A percentile compares a stretch with the other conserved stretches of the same genome.
phyloP scores from a whole-genome alignment of 345 rosid species.

The Citrus hindsii region DNA sequence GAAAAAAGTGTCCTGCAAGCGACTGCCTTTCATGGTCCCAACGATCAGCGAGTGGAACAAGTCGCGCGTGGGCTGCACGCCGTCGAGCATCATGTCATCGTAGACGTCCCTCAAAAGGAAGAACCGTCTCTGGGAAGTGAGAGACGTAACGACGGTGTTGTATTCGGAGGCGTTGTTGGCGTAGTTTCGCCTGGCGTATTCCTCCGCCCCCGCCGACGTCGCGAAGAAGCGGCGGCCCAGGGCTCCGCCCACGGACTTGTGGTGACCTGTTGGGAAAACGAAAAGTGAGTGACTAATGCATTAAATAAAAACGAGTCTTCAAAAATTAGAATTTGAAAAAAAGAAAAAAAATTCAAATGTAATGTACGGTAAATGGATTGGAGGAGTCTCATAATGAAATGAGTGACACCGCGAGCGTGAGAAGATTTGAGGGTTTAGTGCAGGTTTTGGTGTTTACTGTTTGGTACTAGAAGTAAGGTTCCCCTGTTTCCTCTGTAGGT shows the following conservation, averaged over 20 bases:
- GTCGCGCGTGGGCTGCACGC: constrained; percentile 82
- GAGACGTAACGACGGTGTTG: constrained; percentile 63
- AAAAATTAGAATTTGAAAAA: neutral
- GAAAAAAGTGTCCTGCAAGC: constrained; percentile 76
- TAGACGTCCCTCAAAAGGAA: constrained; percentile 75
- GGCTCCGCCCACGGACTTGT: constrained; percentile 42
- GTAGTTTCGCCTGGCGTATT: constrained; percentile 62
- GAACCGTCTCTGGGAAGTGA: constrained; percentile 60
- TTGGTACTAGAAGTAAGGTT: neutral
- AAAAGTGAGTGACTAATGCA: neutral
- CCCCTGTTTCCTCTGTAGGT: neutral
- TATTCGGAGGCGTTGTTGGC: constrained; percentile 74
- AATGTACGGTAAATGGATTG: constrained; percentile 39
- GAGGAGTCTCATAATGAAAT: constrained; percentile 48
- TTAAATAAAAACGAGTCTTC: neutral
- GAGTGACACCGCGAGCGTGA: neutral
- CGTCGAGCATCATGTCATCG: constrained; percentile 92
- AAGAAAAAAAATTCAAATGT: neutral
- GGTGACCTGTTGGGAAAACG: constrained; percentile 29
- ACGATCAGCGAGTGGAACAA: constrained; percentile 69
- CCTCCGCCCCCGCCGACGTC: constrained; percentile 45
- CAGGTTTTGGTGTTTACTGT: neutral
- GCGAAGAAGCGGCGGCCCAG: constrained; percentile 50
- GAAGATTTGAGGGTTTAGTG: neutral
- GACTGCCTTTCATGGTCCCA: constrained; percentile 89